Conservation (phyloP, 2,329 filamentous ascomycete genomes). For the Ophiostoma sp. region DNA sequence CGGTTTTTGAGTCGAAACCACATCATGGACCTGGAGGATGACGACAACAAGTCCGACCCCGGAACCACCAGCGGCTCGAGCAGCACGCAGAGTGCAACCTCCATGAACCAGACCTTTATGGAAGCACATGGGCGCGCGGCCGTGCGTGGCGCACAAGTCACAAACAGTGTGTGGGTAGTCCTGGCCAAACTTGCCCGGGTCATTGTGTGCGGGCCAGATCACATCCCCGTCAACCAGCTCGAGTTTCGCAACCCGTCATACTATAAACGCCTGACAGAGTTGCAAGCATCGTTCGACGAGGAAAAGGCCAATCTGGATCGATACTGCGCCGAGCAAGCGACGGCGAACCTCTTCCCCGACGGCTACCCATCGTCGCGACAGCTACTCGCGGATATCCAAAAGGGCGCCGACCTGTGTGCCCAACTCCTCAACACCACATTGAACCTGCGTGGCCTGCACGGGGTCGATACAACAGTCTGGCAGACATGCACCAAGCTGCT, state of each 20-base stretch:
- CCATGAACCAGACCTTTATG: neutral
- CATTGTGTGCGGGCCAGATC: neutral
- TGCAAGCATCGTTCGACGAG: neutral
- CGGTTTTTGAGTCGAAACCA: neutral
- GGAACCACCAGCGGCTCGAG: neutral
- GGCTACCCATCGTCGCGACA: neutral
- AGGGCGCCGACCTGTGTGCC: neutral
- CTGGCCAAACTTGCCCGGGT: slow-evolving; percentile 11
- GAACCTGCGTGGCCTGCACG: neutral
- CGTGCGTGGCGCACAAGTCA: neutral
- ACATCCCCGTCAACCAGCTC: neutral
- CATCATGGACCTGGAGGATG: neutral
- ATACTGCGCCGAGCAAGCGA: neutral
- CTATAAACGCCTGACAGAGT: neutral
- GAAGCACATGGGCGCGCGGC: neutral
- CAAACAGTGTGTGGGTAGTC: neutral
- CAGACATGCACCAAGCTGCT: neutral
- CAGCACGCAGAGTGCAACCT: neutral
- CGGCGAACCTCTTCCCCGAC: neutral
- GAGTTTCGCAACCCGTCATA: neutral
- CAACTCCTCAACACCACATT: neutral
- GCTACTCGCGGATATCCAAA: neutral
- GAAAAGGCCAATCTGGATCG: neutral
- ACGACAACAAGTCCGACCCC: neutral
- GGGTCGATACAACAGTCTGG: neutral